phyloP scores from a whole-genome alignment of 345 rosid genomes.

The Pelargonium nanum region DNA sequence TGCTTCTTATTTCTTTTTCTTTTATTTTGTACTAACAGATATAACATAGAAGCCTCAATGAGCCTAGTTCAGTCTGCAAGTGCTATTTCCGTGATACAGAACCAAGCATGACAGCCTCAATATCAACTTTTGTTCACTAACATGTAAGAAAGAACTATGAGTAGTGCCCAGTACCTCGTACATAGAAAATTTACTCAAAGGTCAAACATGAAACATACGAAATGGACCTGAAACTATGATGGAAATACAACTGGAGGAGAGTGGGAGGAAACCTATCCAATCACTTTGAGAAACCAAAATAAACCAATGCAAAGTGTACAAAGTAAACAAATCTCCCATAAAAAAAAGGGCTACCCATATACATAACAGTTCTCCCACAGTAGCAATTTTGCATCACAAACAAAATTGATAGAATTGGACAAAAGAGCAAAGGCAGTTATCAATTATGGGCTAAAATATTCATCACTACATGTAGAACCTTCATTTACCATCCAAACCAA shows the following conservation, averaged over 20 bases:
- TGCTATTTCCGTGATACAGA: too few species aligned
- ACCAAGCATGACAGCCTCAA: too few species aligned
- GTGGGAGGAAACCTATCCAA: background rate
- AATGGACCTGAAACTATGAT: too few species aligned
- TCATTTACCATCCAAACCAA: background rate
- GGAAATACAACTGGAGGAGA: background rate
- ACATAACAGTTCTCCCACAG: background rate
- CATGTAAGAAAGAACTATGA: too few species aligned
- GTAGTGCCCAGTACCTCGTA: too few species aligned
- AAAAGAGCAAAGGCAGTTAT: background rate
- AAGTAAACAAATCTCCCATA: background rate
- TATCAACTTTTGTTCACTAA: too few species aligned
- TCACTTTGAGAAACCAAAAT: background rate
- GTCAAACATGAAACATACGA: too few species aligned
- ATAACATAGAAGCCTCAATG: too few species aligned
- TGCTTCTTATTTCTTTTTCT: too few species aligned
- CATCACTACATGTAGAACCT: background rate
- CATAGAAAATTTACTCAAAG: too few species aligned
- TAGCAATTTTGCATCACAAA: background rate
- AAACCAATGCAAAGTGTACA: background rate
- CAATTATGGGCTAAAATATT: background rate
- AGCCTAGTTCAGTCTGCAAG: too few species aligned
- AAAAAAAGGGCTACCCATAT: background rate
- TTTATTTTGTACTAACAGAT: too few species aligned
- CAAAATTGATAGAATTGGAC: background rate